A percentile compares a stretch with the other conserved stretches of the same genome.
Evolutionary conservation across 2,329 filamentous ascomycete genomes (phyloP).

Genomic region (Magnaporthales sp.): DNA sequence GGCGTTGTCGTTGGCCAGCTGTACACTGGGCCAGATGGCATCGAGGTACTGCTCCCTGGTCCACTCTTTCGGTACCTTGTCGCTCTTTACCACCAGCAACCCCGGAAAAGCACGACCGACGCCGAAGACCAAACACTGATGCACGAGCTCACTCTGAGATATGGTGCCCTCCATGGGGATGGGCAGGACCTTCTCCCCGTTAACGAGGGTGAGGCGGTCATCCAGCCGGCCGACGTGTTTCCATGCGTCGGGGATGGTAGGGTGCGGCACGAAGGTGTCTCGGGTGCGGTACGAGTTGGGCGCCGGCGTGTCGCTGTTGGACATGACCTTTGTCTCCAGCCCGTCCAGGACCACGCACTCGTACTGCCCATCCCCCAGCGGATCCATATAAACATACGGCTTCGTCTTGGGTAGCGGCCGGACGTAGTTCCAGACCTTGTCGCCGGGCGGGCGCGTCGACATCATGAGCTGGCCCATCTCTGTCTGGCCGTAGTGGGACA

Average conservation of each 20-base stretch:
- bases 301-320: conserved; percentile 7
- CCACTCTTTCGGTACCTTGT: conserved; percentile 23
- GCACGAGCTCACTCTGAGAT: conserved; percentile 32
- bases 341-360: conserved; percentile 28
- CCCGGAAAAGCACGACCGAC: conserved; percentile 35
- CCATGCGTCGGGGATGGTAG: conserved; percentile 23
- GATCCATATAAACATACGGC: conserved; percentile 22
- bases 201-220: conserved; percentile 32
- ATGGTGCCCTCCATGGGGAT: conserved; percentile 42
- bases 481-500: conserved; percentile 50
- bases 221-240: conserved; percentile 26
- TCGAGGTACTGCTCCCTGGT: conserved; percentile 19
- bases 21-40: conserved; percentile 23
- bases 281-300: conserved; percentile 4
- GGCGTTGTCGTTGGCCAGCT: conserved; percentile 19
- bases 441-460: conserved; percentile 40
- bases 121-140: conserved; percentile 44
- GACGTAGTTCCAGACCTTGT: conserved; percentile 55
- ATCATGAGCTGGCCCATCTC: conserved; percentile 56
- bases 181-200: conserved; percentile 39
- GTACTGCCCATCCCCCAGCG: conserved; percentile 25
- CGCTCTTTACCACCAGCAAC: conserved; percentile 41
- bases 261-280: conserved; percentile 15
- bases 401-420: conserved; percentile 32
- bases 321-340: conserved; percentile 23